A percentile compares a stretch with the other conserved stretches of the same genome.
phyloP scores from a whole-genome alignment of 2,329 filamentous ascomycete species.

The Colletotrichum paranaense region DNA sequence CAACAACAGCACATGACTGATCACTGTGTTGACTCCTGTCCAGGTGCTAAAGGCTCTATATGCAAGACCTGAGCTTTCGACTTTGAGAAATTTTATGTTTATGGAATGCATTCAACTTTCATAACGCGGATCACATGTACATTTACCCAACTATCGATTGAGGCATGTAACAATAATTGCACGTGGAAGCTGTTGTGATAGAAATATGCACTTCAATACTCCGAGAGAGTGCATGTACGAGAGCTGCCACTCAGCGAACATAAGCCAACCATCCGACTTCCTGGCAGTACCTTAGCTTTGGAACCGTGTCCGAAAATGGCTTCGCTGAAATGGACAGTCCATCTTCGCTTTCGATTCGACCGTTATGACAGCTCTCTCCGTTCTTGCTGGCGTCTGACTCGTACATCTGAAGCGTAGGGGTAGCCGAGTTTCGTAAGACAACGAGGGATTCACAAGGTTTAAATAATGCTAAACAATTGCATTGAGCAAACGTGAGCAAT shows the following conservation, averaged over 20 bases:
- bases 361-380: background rate
- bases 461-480: background rate
- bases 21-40: too few species aligned
- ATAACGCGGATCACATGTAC: too few species aligned
- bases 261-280: background rate
- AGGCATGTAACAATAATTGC: too few species aligned
- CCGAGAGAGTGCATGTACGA: background rate
- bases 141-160: too few species aligned
- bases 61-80: too few species aligned
- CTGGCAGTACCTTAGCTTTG: background rate
- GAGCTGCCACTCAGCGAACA: background rate
- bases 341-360: background rate
- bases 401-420: conserved; percentile 5
- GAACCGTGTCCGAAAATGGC: background rate
- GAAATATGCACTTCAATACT: too few species aligned
- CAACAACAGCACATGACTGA: too few species aligned
- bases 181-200: too few species aligned
- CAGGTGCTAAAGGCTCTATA: too few species aligned
- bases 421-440: background rate
- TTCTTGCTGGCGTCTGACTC: background rate
- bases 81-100: too few species aligned
- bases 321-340: background rate
- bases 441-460: background rate
- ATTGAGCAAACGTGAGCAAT: background rate
- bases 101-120: too few species aligned